These are phyloP conservation scores for Eucommia ulmoides DNA, from an alignment of 257 asterid species.

Conservation along the genomic window DNA sequence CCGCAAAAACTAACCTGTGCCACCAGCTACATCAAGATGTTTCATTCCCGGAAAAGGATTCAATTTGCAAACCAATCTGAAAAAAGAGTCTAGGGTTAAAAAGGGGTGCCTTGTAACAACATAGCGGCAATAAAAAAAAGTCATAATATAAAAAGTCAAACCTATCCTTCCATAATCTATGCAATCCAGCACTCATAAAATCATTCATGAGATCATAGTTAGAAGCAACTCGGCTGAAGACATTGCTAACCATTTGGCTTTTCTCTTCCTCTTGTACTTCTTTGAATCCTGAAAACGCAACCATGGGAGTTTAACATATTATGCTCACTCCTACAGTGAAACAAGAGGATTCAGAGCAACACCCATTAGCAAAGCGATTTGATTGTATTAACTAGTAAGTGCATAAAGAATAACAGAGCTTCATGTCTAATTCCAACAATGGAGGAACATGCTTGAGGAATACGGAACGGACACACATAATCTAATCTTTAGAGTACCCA, in stretches of 20 bases:
- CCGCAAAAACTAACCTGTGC: constrained; percentile 49
- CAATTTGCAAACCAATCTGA: constrained; percentile 73
- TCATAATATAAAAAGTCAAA: no score
- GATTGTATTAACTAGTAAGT: no score
- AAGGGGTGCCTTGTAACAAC: no score
- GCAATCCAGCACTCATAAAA: constrained; percentile 84
- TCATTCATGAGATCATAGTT: constrained; percentile 92
- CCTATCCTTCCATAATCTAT: constrained; percentile 94
- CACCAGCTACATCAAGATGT: constrained; percentile 99
- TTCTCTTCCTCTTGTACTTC: constrained; percentile 81
- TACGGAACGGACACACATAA: not conserved
- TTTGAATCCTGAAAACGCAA: constrained; percentile 49
- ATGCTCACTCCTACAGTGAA: not conserved
- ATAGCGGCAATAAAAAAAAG: no score
- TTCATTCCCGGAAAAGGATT: constrained; percentile 93
- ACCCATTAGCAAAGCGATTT: no score
- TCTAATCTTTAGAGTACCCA: no score
- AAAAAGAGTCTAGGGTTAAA: not conserved
- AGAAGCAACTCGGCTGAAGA: constrained; percentile 77
- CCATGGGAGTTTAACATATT: not conserved
- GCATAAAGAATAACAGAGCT: not conserved
- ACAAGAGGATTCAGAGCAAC: not conserved
- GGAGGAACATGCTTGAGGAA: no score
- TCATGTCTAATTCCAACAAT: not conserved
- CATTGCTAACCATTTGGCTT: constrained; percentile 73